These are phyloP conservation scores for Novymonas esmeraldas DNA, from an alignment of 208 protist genomes.

Conservation along the genomic window DNA sequence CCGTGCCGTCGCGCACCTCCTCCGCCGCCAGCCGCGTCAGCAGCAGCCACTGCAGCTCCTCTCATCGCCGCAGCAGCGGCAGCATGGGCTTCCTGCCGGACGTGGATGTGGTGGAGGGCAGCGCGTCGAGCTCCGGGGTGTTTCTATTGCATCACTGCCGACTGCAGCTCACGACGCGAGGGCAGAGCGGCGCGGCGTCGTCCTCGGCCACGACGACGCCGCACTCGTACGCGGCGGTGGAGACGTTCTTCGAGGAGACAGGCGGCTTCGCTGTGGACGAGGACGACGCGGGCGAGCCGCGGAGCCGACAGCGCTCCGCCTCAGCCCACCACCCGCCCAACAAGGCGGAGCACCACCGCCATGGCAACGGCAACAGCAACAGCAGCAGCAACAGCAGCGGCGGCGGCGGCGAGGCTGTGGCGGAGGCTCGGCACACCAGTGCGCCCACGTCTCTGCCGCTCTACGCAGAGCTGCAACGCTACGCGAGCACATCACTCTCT, in stretches of 20 bases:
- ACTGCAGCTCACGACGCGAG: slow-evolving; percentile 7
- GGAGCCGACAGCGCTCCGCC: neutral
- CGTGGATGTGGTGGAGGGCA: slow-evolving; percentile 14
- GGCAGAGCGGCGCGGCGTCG: neutral
- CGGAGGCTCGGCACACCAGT: neutral
- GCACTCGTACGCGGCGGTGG: slow-evolving; percentile 5
- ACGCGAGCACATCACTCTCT: too few relatives aligned
- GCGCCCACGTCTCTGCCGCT: neutral
- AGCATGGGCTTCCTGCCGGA: slow-evolving; percentile 1
- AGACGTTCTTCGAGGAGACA: slow-evolving; percentile 1
- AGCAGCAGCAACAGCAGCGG: neutral
- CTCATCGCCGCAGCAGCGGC: neutral
- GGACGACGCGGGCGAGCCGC: neutral
- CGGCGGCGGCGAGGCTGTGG: too few relatives aligned
- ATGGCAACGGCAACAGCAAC: neutral
- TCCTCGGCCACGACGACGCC: slow-evolving; percentile 1
- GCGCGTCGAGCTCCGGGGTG: slow-evolving; percentile 10
- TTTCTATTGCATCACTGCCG: slow-evolving; percentile 8
- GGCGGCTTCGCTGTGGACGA: slow-evolving; percentile 6
- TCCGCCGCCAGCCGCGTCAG: slow-evolving; percentile 3
- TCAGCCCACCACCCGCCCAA: neutral
- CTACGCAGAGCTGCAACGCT: too few relatives aligned
- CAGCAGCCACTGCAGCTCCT: neutral
- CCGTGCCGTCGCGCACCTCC: neutral
- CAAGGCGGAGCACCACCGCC: neutral